These are phyloP conservation scores for Candida takata DNA, from an alignment of 805 yeast species.

Conservation along the genomic window DNA sequence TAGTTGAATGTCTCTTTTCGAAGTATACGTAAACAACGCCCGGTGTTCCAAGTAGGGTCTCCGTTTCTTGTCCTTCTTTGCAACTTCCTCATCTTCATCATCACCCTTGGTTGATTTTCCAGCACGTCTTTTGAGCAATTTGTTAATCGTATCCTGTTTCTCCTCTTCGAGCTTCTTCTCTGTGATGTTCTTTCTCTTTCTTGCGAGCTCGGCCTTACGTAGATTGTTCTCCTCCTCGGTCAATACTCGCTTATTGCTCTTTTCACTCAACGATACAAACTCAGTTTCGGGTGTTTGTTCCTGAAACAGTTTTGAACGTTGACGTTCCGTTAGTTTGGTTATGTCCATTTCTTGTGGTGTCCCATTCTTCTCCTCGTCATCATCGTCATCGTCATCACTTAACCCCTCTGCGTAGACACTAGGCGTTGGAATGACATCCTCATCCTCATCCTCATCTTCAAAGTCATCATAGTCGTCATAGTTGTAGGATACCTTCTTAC, in stretches of 20 bases:
- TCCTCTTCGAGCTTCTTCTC: conserved; percentile 85
- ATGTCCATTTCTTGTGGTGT: conserved; percentile 10
- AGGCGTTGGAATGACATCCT: neutral
- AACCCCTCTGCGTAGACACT: neutral
- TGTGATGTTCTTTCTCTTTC: conserved; percentile 79
- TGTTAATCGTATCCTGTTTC: conserved; percentile 85
- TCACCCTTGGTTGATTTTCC: conserved; percentile 35
- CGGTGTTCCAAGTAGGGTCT: conserved; percentile 19
- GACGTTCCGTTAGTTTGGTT: conserved; percentile 25
- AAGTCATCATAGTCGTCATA: conserved; percentile 7
- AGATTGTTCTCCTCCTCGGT: conserved; percentile 81
- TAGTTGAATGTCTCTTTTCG: conserved; percentile 7
- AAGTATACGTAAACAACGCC: conserved; percentile 20
- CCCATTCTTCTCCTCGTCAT: conserved; percentile 5
- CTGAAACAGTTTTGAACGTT: conserved; percentile 16
- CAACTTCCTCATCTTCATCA: conserved; percentile 16
- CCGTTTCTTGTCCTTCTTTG: conserved; percentile 15
- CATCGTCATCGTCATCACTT: conserved; percentile 2
- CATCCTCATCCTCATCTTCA: conserved; percentile 10
- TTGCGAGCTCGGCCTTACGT: conserved; percentile 78
- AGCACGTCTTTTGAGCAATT: conserved; percentile 78
- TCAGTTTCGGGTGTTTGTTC: neutral
- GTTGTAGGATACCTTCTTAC: conserved; percentile 6
- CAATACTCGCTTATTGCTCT: conserved; percentile 42
- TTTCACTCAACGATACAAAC: conserved; percentile 16